Base-by-base conservation (phyloP, 202 grass and related monocot species). In the Brachypodium distachyon region DNA sequence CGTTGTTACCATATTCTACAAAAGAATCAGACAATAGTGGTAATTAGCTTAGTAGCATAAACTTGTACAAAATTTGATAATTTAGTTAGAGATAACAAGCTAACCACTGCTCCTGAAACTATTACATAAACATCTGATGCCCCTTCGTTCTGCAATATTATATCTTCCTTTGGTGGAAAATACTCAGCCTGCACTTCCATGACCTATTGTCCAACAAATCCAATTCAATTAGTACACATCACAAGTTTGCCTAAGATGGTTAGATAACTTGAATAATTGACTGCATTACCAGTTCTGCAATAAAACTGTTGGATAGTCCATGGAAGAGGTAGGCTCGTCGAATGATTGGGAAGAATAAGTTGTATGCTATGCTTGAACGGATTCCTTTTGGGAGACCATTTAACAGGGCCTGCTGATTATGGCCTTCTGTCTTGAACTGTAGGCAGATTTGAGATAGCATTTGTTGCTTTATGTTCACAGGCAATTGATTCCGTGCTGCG, bases 91-190 rank as follows among this genome's bases (percentile, higher is more conserved):
- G 71, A 77, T 58, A 76, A 42, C 12, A 41, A 40, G 81, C 91
- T 90, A 67, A 94, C 91, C 87, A 94, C 91, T 83, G 48, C 61
- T 85, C 91, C 91, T 78, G 87, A 88, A 69, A 90, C 87, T 72
- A 90, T 70, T 41, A 94, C 3, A 25, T 88, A 90, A 54, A 90
- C 46, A 83, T 90, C 82, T 58, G 82, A 48, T 81, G 71, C 34
- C 28, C 85, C 79, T 86, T 88, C 87, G 36, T 88, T 90, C 80
- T 90, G 91, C 82, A 88, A 41, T 85, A 94, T 78, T 60, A 88
- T 85, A 23, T 94, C 87, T 76, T 94, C 76, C 71, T 86, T 83
- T 56, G 85, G 85, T 58, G 87, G 85, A 63, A 81, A 88, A 83
- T 90, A 94, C 44, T 94, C 91, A 69, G 76, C 76, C 64, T 88